These are phyloP conservation scores for Loxodes magnus DNA, from an alignment of 73 alveolate species.

Conservation along the genomic window DNA sequence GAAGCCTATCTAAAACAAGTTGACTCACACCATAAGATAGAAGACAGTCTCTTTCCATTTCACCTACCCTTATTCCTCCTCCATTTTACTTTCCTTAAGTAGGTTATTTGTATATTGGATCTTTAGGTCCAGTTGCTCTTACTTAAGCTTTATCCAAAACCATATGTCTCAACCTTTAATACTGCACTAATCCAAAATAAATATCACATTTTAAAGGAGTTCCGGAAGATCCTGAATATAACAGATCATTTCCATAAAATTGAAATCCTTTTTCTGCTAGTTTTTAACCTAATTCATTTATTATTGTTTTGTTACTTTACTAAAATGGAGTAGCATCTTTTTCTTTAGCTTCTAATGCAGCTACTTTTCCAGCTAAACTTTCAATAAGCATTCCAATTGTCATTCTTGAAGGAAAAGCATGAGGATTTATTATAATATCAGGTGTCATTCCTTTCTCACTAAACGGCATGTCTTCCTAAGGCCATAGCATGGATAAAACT, in stretches of 20 bases:
- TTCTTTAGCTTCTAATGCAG: too few species aligned
- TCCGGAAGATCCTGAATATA: slow-evolving; percentile 97
- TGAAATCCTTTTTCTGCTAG: slow-evolving; percentile 85
- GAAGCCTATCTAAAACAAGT: slow-evolving; percentile 92
- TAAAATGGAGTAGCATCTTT: too few species aligned
- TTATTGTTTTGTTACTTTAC: slow-evolving; percentile 87
- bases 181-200: slow-evolving; percentile 96
- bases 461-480: slow-evolving; percentile 92
- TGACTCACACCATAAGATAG: slow-evolving; percentile 97
- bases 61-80: slow-evolving; percentile 99
- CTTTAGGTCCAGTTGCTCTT: slow-evolving; percentile 95
- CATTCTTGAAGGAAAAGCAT: slow-evolving; percentile 98
- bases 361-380: slow-evolving; percentile 95
- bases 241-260: slow-evolving; percentile 94
- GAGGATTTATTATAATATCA: slow-evolving; percentile 98
- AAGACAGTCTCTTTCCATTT: slow-evolving; percentile 99
- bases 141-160: slow-evolving; percentile 96
- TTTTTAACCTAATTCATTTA: slow-evolving; percentile 82
- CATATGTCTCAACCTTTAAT: slow-evolving; percentile 98
- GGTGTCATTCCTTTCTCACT: slow-evolving; percentile 98
- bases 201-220: slow-evolving; percentile 93
- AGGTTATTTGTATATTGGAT: slow-evolving; percentile 93
- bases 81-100: slow-evolving; percentile 95
- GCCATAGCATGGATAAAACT: slow-evolving; percentile 88
- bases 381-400: slow-evolving; percentile 98